These are phyloP conservation scores for Trapa bicornis DNA, from an alignment of 345 rosid genomes.

Conservation along the genomic window DNA sequence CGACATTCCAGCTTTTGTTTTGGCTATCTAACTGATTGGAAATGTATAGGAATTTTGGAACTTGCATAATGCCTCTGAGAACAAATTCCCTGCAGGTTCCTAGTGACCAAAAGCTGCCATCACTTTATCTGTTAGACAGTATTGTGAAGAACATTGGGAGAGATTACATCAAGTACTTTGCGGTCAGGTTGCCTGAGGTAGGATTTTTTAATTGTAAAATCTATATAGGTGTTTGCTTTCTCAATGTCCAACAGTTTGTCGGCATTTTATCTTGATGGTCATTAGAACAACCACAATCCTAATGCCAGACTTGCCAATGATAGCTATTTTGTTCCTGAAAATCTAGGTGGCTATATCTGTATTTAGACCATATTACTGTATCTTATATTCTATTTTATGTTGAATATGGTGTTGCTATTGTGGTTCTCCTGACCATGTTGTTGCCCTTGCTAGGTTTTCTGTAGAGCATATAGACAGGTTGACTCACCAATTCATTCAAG, in stretches of 20 bases:
- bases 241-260: neutral
- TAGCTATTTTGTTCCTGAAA: neutral
- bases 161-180: slow-evolving; percentile 85
- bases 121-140: slow-evolving; percentile 96
- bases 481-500: slow-evolving; percentile 64
- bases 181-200: slow-evolving; percentile 74
- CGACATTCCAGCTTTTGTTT: slow-evolving; percentile 1
- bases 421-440: neutral
- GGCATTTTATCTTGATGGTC: neutral
- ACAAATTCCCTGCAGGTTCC: slow-evolving; percentile 76
- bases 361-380: neutral
- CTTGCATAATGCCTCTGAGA: slow-evolving; percentile 26
- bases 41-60: neutral
- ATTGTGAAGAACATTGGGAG: slow-evolving; percentile 95
- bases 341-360: neutral
- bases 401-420: neutral
- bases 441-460: slow-evolving; percentile 48
- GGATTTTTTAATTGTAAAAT: slow-evolving; percentile 14
- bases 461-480: slow-evolving; percentile 82
- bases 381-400: neutral
- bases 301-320: neutral
- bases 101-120: slow-evolving; percentile 94
- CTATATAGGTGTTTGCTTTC: neutral
- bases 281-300: neutral
- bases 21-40: neutral